phyloP scores from a whole-genome alignment of 257 asterid species.

The Leonotis leonurus region DNA sequence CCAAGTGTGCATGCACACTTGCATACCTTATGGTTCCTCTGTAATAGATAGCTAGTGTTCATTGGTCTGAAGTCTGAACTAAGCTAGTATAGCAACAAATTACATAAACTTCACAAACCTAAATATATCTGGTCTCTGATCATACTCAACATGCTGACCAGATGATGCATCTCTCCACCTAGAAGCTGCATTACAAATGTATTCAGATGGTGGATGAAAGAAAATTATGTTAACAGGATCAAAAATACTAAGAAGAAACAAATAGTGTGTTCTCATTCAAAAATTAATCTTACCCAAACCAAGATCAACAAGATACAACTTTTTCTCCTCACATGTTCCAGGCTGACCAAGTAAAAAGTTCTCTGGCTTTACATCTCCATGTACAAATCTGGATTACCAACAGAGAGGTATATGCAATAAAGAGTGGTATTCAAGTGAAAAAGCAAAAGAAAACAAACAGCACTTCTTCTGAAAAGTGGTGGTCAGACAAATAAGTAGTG shows the following conservation, averaged over 20 bases:
- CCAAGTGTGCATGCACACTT: constrained; percentile 98
- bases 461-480: no score
- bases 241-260: no score
- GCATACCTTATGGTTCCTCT: constrained; percentile 99
- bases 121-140: constrained; percentile 97
- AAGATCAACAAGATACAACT: constrained; percentile 92
- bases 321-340: constrained; percentile 80
- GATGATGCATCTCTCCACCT: constrained; percentile 92
- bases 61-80: no score
- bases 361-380: constrained; percentile 99
- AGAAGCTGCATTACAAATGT: constrained; percentile 29
- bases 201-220: no score
- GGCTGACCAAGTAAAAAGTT: constrained; percentile 96
- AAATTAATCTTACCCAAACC: no score
- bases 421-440: no score
- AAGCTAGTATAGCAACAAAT: no score
- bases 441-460: no score
- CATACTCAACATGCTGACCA: constrained; percentile 96
- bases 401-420: no score
- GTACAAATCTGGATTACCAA: constrained; percentile 60
- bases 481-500: no score
- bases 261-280: no score
- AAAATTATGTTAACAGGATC: no score
- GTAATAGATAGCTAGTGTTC: constrained; percentile 21
- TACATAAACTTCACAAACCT: constrained; percentile 63